phyloP scores from a whole-genome alignment of 345 rosid genomes.

The Salix koriyanagi region DNA sequence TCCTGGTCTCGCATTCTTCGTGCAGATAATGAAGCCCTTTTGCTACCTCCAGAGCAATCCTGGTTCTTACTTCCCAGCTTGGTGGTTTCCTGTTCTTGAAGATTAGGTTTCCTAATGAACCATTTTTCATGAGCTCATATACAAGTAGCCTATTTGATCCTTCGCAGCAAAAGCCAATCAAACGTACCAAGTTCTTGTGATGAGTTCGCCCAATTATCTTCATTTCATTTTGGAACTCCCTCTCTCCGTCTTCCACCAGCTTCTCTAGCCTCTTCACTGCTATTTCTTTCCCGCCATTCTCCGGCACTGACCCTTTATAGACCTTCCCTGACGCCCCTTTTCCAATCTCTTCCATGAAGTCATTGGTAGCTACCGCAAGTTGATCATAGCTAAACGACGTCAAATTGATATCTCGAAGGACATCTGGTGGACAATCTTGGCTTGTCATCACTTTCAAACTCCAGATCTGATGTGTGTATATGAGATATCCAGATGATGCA shows the following conservation, averaged over 20 bases:
- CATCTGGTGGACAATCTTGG: background rate
- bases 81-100: background rate
- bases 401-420: background rate
- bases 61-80: background rate
- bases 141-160: background rate
- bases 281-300: background rate
- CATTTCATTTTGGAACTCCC: background rate
- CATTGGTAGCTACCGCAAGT: background rate
- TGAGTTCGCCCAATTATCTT: background rate
- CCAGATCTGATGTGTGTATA: too few relatives aligned
- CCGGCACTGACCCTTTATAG: background rate
- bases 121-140: background rate
- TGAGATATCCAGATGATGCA: background rate
- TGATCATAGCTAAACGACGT: background rate
- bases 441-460: background rate
- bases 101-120: background rate
- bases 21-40: constrained; percentile 12
- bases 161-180: background rate
- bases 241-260: background rate
- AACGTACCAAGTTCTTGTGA: background rate
- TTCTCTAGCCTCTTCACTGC: background rate
- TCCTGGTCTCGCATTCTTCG: constrained; percentile 9
- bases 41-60: background rate
- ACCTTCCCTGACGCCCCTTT: background rate
- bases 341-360: background rate